phyloP scores from a whole-genome alignment of 176 grass and related monocot species.

The Carex littledalei region DNA sequence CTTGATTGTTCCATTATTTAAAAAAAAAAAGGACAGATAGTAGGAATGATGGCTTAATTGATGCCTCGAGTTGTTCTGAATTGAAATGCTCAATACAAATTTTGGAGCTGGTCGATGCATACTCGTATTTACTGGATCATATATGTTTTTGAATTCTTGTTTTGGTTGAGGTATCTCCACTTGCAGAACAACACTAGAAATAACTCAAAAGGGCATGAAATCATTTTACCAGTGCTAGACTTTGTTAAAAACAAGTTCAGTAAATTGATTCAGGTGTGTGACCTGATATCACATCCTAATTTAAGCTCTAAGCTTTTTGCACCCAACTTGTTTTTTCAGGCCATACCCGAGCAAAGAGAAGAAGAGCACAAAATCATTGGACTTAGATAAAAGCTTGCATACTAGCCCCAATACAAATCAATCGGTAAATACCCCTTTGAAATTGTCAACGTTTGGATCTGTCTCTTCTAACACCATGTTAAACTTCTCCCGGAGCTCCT shows the following conservation, averaged over 20 bases:
- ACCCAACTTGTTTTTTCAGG: conserved; percentile 32
- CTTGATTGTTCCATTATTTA: not conserved
- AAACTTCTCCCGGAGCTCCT: conserved; percentile 43
- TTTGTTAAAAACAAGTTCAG: not conserved
- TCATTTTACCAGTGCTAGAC: not conserved
- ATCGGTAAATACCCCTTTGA: conserved; percentile 13
- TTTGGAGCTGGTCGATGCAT: not conserved
- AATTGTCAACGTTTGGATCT: not conserved
- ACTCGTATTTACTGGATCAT: not conserved
- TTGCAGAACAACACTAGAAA: not conserved
- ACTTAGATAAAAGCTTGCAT: conserved; percentile 14
- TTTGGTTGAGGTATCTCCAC: not conserved
- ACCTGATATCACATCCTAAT: no score
- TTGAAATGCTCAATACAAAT: not conserved
- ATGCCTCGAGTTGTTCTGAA: not conserved
- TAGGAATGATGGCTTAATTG: not conserved
- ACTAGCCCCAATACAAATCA: not conserved
- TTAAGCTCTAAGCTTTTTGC: not conserved
- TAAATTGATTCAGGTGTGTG: not conserved
- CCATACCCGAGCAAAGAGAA: conserved; percentile 43
- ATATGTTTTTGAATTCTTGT: not conserved
- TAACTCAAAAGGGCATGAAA: not conserved
- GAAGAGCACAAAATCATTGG: conserved; percentile 28
- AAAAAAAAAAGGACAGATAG: not conserved
- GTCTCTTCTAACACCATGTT: conserved; percentile 31